These are phyloP conservation scores for Trichoderma simmonsii DNA, from an alignment of 2,329 filamentous ascomycete species.

Conservation along the genomic window DNA sequence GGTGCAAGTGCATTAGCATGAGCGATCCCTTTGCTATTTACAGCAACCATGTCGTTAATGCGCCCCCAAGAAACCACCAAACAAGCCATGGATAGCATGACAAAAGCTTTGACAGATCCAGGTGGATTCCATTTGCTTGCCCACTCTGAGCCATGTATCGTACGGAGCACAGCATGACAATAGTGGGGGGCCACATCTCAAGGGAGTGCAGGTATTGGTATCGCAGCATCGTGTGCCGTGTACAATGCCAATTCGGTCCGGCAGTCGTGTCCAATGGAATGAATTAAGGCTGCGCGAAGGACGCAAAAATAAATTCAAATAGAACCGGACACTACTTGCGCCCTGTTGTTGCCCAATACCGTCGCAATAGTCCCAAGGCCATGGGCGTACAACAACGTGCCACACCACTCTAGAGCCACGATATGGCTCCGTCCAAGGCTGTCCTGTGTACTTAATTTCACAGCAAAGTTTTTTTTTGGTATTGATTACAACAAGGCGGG, in stretches of 20 bases:
- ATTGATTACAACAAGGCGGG: not conserved
- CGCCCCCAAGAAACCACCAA: not conserved
- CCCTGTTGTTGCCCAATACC: not conserved
- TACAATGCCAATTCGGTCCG: slow-evolving; percentile 7
- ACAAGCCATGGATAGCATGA: not conserved
- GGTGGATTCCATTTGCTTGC: not conserved
- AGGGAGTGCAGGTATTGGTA: not conserved
- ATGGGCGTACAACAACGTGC: not conserved
- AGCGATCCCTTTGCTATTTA: slow-evolving; percentile 8
- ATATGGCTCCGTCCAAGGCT: not conserved
- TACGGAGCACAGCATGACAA: not conserved
- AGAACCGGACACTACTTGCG: not conserved
- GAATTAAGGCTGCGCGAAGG: not conserved
- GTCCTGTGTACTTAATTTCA: not conserved
- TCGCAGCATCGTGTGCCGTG: not conserved
- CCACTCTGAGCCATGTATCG: not conserved
- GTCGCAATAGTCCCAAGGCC: not conserved
- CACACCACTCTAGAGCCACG: not conserved
- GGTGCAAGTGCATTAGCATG: slow-evolving; percentile 14
- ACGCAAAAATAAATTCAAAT: not conserved
- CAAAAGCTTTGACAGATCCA: slow-evolving; percentile 7
- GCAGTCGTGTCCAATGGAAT: slow-evolving; percentile 16
- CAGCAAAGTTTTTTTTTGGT: not conserved
- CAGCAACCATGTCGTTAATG: slow-evolving; percentile 4
- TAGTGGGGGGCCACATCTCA: not conserved